These are phyloP conservation scores for Fraxinus cuspidata DNA, from an alignment of 257 asterid species.

Conservation along the genomic window DNA sequence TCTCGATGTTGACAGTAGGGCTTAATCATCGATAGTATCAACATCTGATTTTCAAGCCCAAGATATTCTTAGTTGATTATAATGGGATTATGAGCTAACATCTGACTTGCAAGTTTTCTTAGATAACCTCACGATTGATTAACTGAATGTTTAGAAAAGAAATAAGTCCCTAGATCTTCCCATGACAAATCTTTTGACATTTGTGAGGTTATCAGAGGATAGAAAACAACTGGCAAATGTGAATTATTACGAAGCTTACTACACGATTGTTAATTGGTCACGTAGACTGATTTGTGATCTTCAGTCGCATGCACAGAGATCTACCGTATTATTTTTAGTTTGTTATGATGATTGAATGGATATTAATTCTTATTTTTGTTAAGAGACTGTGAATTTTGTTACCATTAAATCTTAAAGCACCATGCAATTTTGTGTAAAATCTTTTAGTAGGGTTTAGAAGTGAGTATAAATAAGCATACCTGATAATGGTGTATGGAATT, in stretches of 20 bases:
- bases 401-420: neutral
- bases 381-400: no score
- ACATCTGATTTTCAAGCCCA: neutral
- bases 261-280: neutral
- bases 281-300: no score
- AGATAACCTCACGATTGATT: neutral
- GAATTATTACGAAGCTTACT: neutral
- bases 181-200: neutral
- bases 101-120: neutral
- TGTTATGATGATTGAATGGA: no score
- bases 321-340: no score
- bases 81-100: neutral
- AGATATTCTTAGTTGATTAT: neutral
- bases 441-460: conserved; percentile 3
- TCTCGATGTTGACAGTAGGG: neutral
- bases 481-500: conserved; percentile 84
- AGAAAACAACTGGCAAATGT: neutral
- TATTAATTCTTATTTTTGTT: no score
- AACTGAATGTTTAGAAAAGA: neutral
- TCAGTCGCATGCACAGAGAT: no score
- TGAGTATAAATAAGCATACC: conserved; percentile 38
- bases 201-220: neutral
- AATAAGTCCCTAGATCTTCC: neutral
- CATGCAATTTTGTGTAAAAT: neutral
- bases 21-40: neutral